Percentiles rank a stretch among this genome's conserved stretches.
Evolutionary conservation across 1,284 basidiomycete genomes (phyloP).

Genomic region (Sporisorium iseilematis-ciliati): DNA sequence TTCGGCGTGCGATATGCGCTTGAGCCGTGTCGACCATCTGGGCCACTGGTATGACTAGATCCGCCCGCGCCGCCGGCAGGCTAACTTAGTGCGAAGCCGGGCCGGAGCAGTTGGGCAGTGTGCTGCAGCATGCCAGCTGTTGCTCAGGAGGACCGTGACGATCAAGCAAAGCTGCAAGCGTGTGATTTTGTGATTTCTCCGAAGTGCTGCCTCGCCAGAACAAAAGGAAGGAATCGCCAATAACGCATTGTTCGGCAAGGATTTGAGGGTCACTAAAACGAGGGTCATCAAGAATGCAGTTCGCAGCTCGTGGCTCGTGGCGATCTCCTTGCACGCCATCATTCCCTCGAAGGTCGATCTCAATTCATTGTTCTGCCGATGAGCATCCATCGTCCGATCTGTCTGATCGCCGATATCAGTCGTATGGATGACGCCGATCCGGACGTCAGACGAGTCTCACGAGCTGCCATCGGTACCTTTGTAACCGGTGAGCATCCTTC

Average conservation of each 20-base stretch:
- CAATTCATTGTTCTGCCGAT: too few relatives aligned
- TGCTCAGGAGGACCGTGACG: too few relatives aligned
- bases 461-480: neutral
- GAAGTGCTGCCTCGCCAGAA: neutral
- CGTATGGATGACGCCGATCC: neutral
- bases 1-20: neutral
- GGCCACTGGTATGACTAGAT: neutral
- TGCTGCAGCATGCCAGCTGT: too few relatives aligned
- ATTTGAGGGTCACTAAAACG: neutral
- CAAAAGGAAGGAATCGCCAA: constrained; percentile 3
- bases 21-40: constrained; percentile 1
- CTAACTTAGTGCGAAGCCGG: too few relatives aligned
- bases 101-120: too few relatives aligned
- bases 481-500: too few relatives aligned
- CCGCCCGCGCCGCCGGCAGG: too few relatives aligned
- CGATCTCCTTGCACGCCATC: neutral
- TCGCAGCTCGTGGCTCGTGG: too few relatives aligned
- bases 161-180: constrained; percentile 6
- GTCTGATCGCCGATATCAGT: neutral
- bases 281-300: neutral
- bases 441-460: neutral
- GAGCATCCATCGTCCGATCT: neutral
- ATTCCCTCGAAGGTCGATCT: neutral
- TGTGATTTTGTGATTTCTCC: neutral
- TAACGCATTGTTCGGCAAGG: constrained; percentile 1